Evolutionary conservation across 2,329 filamentous ascomycete species (phyloP), one percentile per base, ranked within the genome.

Genomic region (Colletotrichum tofieldiae): DNA sequence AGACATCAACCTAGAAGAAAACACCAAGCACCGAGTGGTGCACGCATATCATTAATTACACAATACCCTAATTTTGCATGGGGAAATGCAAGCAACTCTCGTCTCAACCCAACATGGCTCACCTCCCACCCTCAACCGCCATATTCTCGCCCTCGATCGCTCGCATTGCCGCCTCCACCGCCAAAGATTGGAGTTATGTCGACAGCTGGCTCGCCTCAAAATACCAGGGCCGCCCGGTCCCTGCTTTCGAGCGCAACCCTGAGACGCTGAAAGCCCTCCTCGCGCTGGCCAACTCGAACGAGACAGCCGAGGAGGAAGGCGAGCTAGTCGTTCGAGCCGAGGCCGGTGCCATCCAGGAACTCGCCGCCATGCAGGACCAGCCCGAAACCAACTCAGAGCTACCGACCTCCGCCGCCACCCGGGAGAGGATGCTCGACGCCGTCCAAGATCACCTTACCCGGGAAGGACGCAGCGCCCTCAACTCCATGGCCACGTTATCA

Each of bases 171-270:
- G 93, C 93, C 74, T 93, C 93, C 16, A 91, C 93, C 74, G 93
- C 94, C 58, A 95, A 96, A 79, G 95, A 98, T 82, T 98, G 96
- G 96, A 92, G 91, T 67, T 94, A 93, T 75, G 89, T 98, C 76
- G 94, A 97, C 82, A 86, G 86, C 77, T 98, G 96, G 95, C 90
- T 98, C 14, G 86, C 87, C 56, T 87, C 89, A 71, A 93, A 93
- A 78, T 93, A 93, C 76, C 86, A 87, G 55, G 88, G 89, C 39
- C 89, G 88, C 56, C 80, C 87, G 0, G 84, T 92, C 0, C 95
- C 94, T 0, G 79, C 86, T 0, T 98, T 98, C 81, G 96, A 98
- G 83, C 92, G 94, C 77, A 98, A 96, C 79, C 88, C 92, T 39
- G 93, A 96, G 56, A 98, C 95, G 0, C 86, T 98, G 61, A 92